Evolutionary conservation across 345 rosid species (phyloP).

Genomic region (Populus euphratica): DNA sequence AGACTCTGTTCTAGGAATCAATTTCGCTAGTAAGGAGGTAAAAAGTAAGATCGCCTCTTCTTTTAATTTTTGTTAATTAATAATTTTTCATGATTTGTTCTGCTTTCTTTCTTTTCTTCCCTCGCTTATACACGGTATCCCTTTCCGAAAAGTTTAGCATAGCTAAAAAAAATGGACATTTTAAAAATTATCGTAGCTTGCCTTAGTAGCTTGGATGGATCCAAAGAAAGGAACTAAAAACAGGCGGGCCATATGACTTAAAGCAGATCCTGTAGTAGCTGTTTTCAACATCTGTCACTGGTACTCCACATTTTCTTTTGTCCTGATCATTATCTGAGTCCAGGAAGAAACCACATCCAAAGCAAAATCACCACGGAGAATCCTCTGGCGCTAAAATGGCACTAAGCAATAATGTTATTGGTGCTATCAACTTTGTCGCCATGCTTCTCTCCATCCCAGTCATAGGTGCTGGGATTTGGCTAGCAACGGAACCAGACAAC

Average conservation of each 20-base stretch:
- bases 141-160: constrained; percentile 34
- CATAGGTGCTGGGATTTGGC: constrained; percentile 91
- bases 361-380: not conserved
- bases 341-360: not conserved
- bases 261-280: not conserved
- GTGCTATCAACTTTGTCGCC: constrained; percentile 79
- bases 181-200: constrained; percentile 2
- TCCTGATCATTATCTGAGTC: not conserved
- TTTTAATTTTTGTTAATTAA: no score
- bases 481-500: constrained; percentile 66
- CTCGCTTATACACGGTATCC: constrained; percentile 16
- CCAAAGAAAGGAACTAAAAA: constrained; percentile 31
- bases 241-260: constrained; percentile 1
- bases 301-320: not conserved
- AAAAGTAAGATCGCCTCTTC: no score
- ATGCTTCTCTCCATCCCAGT: constrained; percentile 81
- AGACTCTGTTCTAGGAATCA: no score
- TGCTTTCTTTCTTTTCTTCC: not conserved
- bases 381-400: constrained; percentile 41
- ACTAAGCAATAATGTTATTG: constrained; percentile 72
- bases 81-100: no score
- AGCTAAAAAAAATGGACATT: constrained; percentile 8
- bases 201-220: constrained; percentile 28
- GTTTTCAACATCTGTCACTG: not conserved
- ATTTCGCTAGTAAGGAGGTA: no score